Evolutionary conservation across 1,284 basidiomycete genomes (phyloP).

Genomic region (Agaricales sp.): DNA sequence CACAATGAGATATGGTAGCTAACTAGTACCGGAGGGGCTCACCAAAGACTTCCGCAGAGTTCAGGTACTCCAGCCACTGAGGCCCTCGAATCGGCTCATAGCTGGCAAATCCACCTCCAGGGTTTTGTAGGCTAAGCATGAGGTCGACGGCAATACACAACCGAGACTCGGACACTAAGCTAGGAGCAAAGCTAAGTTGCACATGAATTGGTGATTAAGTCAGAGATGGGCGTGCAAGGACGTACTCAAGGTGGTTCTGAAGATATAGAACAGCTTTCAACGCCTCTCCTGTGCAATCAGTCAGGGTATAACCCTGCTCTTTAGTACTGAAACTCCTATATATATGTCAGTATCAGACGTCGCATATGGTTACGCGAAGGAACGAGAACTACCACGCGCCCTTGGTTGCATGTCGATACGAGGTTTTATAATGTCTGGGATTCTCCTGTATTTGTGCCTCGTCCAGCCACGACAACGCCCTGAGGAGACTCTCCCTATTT

Average conservation of each 20-base stretch:
- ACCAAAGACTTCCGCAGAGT: conserved; percentile 94
- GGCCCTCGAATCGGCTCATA: conserved; percentile 90
- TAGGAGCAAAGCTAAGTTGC: too few relatives aligned
- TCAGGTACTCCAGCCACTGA: conserved; percentile 72
- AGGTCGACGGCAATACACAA: conserved; percentile 86
- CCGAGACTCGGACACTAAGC: conserved; percentile 68
- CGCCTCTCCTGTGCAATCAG: conserved; percentile 94
- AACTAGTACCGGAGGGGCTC: conserved; percentile 1
- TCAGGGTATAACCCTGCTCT: conserved; percentile 94
- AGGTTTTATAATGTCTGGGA: conserved; percentile 61
- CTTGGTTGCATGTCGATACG: conserved; percentile 84
- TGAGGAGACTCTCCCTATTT: conserved; percentile 37
- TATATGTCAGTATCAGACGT: background rate
- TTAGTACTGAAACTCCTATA: conserved; percentile 61
- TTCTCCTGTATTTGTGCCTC: conserved; percentile 82
- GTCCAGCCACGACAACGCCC: conserved; percentile 77
- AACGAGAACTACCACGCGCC: conserved; percentile 75
- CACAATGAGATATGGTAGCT: background rate
- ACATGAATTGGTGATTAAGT: too few relatives aligned
- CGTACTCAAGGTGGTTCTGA: conserved; percentile 59
- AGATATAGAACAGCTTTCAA: conserved; percentile 88
- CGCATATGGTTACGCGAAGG: background rate
- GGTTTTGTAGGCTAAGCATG: conserved; percentile 83
- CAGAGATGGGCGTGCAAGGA: background rate
- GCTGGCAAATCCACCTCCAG: conserved; percentile 85